These are phyloP conservation scores for Eimeria falciformis DNA, from an alignment of 169 alveolate species.

Conservation along the genomic window DNA sequence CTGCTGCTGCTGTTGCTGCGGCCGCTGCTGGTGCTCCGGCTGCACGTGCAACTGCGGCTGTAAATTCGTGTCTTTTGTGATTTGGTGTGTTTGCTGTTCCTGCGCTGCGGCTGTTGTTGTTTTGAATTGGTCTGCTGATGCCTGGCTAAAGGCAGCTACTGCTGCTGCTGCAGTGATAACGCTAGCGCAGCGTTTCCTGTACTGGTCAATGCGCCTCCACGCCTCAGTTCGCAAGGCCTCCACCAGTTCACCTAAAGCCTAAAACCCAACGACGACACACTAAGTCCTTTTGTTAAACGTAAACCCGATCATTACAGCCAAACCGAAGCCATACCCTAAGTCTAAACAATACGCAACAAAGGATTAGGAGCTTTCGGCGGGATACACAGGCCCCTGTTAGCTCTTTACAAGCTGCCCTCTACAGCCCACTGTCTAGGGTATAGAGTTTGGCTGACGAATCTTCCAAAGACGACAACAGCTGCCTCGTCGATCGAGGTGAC, in stretches of 20 bases:
- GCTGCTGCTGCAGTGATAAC: conserved; percentile 23
- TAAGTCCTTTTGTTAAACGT: no score
- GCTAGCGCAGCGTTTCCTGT: conserved; percentile 21
- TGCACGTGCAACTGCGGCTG: not conserved
- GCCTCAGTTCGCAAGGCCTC: conserved; percentile 24
- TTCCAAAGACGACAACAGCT: conserved; percentile 64
- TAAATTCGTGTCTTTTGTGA: no score
- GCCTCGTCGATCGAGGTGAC: conserved; percentile 61
- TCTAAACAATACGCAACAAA: no score
- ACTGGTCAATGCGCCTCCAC: conserved; percentile 40
- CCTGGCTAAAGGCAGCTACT: not conserved
- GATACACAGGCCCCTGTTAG: no score
- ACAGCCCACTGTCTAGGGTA: not conserved
- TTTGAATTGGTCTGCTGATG: not conserved
- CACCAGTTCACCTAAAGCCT: conserved; percentile 52
- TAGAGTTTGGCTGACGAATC: conserved; percentile 51
- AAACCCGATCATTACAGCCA: no score
- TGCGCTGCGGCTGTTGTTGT: not conserved
- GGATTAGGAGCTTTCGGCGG: no score
- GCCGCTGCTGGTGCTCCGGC: not conserved
- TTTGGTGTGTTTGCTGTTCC: not conserved
- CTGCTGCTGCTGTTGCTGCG: conserved; percentile 18
- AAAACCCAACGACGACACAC: not conserved
- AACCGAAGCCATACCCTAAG: no score
- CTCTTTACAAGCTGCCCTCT: not conserved